Evolutionary conservation across 208 protist genomes (phyloP).

Genomic region (Porcisia deanei): DNA sequence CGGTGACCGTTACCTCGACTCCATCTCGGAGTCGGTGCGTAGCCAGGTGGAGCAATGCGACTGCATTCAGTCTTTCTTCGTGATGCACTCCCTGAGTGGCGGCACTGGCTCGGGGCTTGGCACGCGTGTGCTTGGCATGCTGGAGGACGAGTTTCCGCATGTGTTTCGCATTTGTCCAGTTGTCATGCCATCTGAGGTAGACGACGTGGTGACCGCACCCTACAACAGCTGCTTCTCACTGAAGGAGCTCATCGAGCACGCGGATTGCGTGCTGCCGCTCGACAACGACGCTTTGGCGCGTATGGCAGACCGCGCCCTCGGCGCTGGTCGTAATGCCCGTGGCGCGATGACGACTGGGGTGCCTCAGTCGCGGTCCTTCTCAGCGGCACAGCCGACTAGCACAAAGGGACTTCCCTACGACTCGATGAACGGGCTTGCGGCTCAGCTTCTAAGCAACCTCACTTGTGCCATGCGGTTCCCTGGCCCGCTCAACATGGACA

Average conservation of each 20-base stretch:
- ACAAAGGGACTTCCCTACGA: constrained; percentile 91
- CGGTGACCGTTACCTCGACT: constrained; percentile 86
- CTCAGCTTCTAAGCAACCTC: constrained; percentile 94
- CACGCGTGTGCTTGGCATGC: constrained; percentile 89
- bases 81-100: constrained; percentile 96
- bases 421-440: constrained; percentile 96
- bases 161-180: constrained; percentile 88
- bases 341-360: constrained; percentile 20
- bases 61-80: constrained; percentile 95
- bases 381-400: constrained; percentile 68
- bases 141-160: constrained; percentile 94
- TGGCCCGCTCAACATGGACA: constrained; percentile 96
- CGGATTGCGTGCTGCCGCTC: constrained; percentile 94
- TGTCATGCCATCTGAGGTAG: constrained; percentile 91
- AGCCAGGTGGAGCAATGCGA: constrained; percentile 93
- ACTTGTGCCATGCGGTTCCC: constrained; percentile 95
- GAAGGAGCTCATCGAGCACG: constrained; percentile 91
- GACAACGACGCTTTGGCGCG: constrained; percentile 93
- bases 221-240: constrained; percentile 96
- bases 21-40: constrained; percentile 86
- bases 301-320: constrained; percentile 75
- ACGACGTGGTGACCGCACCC: constrained; percentile 96
- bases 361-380: constrained; percentile 49
- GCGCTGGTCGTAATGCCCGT: constrained; percentile 10
- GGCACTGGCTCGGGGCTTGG: constrained; percentile 97